A percentile compares a stretch with the other conserved stretches of the same genome.
phyloP scores from a whole-genome alignment of 805 yeast species.

The Maudiozyma pseudohumilis region DNA sequence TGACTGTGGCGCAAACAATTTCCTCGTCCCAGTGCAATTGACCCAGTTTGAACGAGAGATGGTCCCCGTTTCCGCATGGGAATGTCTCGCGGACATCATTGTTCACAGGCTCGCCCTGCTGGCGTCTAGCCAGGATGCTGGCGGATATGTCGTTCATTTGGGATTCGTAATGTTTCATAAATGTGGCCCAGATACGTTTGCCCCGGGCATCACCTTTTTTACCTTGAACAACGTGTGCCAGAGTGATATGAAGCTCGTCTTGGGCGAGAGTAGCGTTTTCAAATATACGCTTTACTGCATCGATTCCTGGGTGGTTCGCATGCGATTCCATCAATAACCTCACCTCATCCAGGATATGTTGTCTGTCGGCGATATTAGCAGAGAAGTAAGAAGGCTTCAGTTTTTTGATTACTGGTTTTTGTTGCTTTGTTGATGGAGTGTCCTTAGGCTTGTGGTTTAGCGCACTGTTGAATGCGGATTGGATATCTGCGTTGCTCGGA shows the following conservation, averaged over 20 bases:
- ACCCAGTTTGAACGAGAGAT: constrained; percentile 34
- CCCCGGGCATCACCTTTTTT: constrained; percentile 23
- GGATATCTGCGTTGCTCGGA: constrained; percentile 36
- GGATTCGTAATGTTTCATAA: constrained; percentile 15
- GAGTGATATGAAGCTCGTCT: constrained; percentile 54
- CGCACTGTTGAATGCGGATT: constrained; percentile 43
- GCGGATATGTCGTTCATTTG: constrained; percentile 1
- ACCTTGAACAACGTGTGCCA: constrained; percentile 38
- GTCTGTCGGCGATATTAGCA: constrained; percentile 27
- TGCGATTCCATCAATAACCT: neutral
- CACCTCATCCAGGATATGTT: constrained; percentile 10
- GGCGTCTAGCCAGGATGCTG: neutral
- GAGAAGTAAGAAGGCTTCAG: constrained; percentile 39
- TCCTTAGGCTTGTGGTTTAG: constrained; percentile 44
- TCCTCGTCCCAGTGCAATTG: constrained; percentile 41
- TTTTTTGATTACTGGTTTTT: constrained; percentile 8
- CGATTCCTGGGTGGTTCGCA: neutral
- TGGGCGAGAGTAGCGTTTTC: constrained; percentile 34
- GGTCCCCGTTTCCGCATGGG: constrained; percentile 14
- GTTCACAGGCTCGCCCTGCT: neutral
- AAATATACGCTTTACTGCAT: no score
- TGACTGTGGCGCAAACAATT: constrained; percentile 47
- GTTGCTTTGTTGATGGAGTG: constrained; percentile 18
- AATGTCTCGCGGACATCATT: constrained; percentile 2
- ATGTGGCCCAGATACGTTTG: constrained; percentile 24